phyloP scores from a whole-genome alignment of 805 yeast species.

The Debaryomyces tyrocola region DNA sequence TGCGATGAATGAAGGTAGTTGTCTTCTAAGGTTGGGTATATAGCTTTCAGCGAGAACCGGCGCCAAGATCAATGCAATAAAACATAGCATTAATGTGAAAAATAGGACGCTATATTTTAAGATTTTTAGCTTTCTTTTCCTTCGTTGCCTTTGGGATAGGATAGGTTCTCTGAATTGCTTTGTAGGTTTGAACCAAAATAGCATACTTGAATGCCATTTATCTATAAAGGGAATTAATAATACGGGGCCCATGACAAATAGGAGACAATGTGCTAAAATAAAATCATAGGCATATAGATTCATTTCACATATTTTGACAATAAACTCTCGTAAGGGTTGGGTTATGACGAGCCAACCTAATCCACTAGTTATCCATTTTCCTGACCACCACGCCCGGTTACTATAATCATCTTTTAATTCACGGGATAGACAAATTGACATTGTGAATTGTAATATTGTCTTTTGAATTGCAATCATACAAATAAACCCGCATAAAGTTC shows the following conservation, averaged over 20 bases:
- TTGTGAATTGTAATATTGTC: conserved; percentile 29
- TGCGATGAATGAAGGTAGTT: conserved; percentile 12
- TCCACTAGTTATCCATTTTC: conserved; percentile 44
- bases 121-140: conserved; percentile 25
- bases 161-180: conserved; percentile 38
- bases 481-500: conserved; percentile 40
- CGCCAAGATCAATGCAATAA: conserved; percentile 41
- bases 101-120: conserved; percentile 49
- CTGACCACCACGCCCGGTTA: conserved; percentile 57
- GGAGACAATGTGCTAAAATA: conserved; percentile 41
- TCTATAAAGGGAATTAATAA: conserved; percentile 48
- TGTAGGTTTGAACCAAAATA: conserved; percentile 50
- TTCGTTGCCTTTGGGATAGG: conserved; percentile 37
- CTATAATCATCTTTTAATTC: conserved; percentile 42
- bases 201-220: conserved; percentile 47
- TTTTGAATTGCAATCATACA: conserved; percentile 39
- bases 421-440: conserved; percentile 34
- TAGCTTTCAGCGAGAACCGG: conserved; percentile 44
- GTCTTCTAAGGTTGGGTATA: conserved; percentile 12
- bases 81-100: conserved; percentile 36
- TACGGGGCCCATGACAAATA: conserved; percentile 39
- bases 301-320: conserved; percentile 47
- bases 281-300: conserved; percentile 50
- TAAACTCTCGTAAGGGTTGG: conserved; percentile 47
- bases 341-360: conserved; percentile 37